Base-by-base conservation (phyloP, 352 stramenopile species). In the Phytophthora megakarya region DNA sequence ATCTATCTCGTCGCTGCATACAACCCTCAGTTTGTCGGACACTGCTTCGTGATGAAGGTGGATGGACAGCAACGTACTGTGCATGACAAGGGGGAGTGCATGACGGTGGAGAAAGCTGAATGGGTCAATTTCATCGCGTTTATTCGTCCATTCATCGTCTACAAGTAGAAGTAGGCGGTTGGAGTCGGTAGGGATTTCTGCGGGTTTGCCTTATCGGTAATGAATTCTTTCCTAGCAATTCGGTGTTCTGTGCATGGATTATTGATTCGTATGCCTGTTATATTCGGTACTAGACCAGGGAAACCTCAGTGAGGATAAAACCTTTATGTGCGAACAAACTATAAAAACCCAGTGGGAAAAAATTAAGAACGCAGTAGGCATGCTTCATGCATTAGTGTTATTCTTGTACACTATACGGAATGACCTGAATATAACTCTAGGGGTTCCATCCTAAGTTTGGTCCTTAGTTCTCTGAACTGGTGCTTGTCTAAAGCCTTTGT, bases 211-310 rank as follows among this genome's bases (percentile, higher is more conserved):
- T 18, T 49, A 60, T 21, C 1, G 38, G 48, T 48, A 50, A 60
- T 50, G 55, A 32, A 35, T n/a, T n/a, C 18, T 49, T 63, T 54
- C 44, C 54, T 38, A 63, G 44, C 54, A 63, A 21, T 61, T 6
- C n/a, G n/a, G 21, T 15, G 21, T 45, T 25, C n/a, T 61, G 3
- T 62, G 43, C 21, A 48, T 62, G 33, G 32, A 28, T n/a, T 45
- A 25, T 44, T 21, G 9, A 21, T 0, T 40, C 52, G 11, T 51
- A 11, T 61, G 52, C 30, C 32, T 62, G n/a, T 30, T 4, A 47
- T 46, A 56, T 61, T 52, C 22, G 26, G 40, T 50, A 43, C 37
- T 25, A 32, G 37, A 59, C 50, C 50, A 40, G 50, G 28, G n/a
- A 51, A 51, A 60, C 51, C 40, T 61, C 26, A 52, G 13, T 19